These are phyloP conservation scores for Orobanche coerulescens DNA, from an alignment of 257 asterid genomes.

Conservation along the genomic window DNA sequence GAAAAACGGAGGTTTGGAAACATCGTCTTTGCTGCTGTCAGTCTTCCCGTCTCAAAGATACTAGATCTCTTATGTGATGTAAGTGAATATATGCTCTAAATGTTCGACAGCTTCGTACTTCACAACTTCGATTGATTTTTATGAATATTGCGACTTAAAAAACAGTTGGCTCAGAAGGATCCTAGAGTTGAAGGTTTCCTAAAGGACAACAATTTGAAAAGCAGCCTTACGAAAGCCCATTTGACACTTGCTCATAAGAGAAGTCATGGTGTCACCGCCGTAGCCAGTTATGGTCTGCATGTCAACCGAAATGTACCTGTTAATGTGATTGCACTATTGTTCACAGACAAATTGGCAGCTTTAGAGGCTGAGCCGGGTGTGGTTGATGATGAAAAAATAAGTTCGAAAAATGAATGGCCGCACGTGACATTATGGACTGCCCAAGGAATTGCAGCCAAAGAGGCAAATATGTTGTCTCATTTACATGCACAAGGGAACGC, in stretches of 20 bases:
- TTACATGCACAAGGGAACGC: constrained; percentile 67
- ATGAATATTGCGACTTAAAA: constrained; percentile 11
- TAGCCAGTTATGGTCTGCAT: constrained; percentile 57
- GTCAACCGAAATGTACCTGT: constrained; percentile 57
- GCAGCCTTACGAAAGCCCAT: constrained; percentile 53
- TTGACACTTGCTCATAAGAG: constrained; percentile 91
- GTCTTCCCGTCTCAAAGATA: constrained; percentile 63
- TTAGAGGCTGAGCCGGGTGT: constrained; percentile 56
- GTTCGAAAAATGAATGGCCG: constrained; percentile 80
- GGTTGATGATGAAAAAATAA: constrained; percentile 70
- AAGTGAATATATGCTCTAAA: constrained; percentile 24
- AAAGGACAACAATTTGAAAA: constrained; percentile 44
- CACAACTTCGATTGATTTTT: neutral
- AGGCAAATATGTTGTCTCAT: constrained; percentile 62
- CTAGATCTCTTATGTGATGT: constrained; percentile 43
- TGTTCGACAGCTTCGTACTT: too few relatives aligned
- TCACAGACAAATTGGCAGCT: constrained; percentile 70
- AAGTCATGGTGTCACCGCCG: constrained; percentile 77
- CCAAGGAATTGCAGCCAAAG: constrained; percentile 54
- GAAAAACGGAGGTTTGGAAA: constrained; percentile 61
- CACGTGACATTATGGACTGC: constrained; percentile 86
- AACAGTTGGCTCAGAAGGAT: constrained; percentile 58
- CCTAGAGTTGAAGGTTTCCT: constrained; percentile 42
- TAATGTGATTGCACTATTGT: constrained; percentile 44
- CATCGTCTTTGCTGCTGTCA: constrained; percentile 75